Percentiles rank a stretch among this genome's conserved stretches.
These are phyloP conservation scores for Lignosus rhinocerotis DNA, from an alignment of 1,284 basidiomycete species.

Conservation along the genomic window DNA sequence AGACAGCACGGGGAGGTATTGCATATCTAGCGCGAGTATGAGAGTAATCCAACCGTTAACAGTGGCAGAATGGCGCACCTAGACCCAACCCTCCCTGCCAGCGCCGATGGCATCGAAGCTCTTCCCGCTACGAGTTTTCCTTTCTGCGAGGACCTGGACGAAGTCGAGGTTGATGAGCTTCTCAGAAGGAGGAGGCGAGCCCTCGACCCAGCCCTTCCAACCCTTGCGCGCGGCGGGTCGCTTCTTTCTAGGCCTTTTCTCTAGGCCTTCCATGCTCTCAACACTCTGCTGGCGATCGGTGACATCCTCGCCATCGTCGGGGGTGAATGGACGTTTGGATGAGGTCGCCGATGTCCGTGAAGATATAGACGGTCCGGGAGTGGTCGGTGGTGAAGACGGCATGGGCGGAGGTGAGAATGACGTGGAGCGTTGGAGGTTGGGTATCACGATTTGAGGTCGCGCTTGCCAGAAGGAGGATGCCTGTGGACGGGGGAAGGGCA, in stretches of 20 bases:
- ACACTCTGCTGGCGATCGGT: slow-evolving; percentile 27
- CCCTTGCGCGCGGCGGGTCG: slow-evolving; percentile 72
- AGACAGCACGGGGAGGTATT: slow-evolving; percentile 7
- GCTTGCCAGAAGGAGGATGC: slow-evolving; percentile 60
- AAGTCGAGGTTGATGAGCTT: slow-evolving; percentile 78
- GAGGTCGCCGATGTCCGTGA: slow-evolving; percentile 73
- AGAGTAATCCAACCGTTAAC: slow-evolving; percentile 26
- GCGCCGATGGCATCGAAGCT: slow-evolving; percentile 73
- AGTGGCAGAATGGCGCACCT: slow-evolving; percentile 20
- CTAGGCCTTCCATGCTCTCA: slow-evolving; percentile 30
- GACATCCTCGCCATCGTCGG: slow-evolving; percentile 48
- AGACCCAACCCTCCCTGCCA: slow-evolving; percentile 51
- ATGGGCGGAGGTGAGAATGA: slow-evolving; percentile 76
- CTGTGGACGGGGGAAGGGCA: slow-evolving; percentile 27
- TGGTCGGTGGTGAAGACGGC: slow-evolving; percentile 63
- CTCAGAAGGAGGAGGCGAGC: slow-evolving; percentile 74
- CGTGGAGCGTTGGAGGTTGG: slow-evolving; percentile 61
- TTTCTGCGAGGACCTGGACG: slow-evolving; percentile 58
- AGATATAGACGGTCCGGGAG: slow-evolving; percentile 71
- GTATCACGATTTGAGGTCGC: slow-evolving; percentile 67
- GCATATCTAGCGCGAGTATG: slow-evolving; percentile 7
- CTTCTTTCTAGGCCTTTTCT: slow-evolving; percentile 52
- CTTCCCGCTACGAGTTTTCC: slow-evolving; percentile 76
- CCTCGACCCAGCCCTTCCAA: slow-evolving; percentile 87
- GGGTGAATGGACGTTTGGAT: slow-evolving; percentile 74